phyloP scores from a whole-genome alignment of 2,329 filamentous ascomycete species.

The Dactylellina haptotyla region DNA sequence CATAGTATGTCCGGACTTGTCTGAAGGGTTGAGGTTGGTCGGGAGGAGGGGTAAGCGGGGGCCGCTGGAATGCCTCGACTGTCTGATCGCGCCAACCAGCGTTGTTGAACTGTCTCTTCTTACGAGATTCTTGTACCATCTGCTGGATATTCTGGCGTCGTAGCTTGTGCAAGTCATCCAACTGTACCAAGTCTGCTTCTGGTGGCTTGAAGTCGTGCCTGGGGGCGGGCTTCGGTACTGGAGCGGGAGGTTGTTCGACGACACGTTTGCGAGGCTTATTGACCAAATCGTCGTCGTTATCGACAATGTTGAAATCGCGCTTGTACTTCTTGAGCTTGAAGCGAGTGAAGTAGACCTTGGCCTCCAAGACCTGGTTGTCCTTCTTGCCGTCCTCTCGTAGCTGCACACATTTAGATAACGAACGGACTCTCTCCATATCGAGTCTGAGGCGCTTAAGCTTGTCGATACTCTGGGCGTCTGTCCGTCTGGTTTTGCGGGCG shows the following conservation, averaged over 20 bases:
- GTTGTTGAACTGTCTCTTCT: constrained; percentile 42
- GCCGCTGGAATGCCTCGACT: constrained; percentile 43
- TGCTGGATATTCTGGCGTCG: constrained; percentile 40
- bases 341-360: constrained; percentile 83
- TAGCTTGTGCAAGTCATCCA: constrained; percentile 47
- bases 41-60: constrained; percentile 28
- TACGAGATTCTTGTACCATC: constrained; percentile 24
- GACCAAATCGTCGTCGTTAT: constrained; percentile 91
- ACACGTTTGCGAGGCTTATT: constrained; percentile 87
- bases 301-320: constrained; percentile 86
- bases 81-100: constrained; percentile 48
- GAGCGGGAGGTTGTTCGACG: constrained; percentile 68
- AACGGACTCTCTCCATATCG: constrained; percentile 88
- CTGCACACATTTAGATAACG: constrained; percentile 79
- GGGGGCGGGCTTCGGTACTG: constrained; percentile 69
- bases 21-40: constrained; percentile 30
- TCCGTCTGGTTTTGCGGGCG: constrained; percentile 90
- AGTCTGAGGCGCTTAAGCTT: constrained; percentile 90
- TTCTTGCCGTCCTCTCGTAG: constrained; percentile 82
- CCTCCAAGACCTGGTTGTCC: constrained; percentile 78
- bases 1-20: constrained; percentile 48
- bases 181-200: constrained; percentile 59
- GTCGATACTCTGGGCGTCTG: constrained; percentile 92
- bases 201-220: constrained; percentile 56
- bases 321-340: constrained; percentile 86